Base-by-base conservation (phyloP, 805 yeast genomes). In the Metschnikowia reukaufii region DNA sequence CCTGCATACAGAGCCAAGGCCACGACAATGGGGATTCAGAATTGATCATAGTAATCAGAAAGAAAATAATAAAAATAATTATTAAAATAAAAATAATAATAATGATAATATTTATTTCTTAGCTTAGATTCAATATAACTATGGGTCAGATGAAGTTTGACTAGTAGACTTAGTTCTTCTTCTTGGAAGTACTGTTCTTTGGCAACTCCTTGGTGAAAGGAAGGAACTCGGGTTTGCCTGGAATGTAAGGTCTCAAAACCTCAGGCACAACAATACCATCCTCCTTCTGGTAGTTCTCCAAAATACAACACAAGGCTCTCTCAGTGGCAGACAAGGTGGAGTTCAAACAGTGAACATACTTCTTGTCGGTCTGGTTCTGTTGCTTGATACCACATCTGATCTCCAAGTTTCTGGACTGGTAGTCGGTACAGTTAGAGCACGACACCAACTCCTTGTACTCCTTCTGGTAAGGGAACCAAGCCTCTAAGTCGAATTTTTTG, bases 381-480 rank as follows among this genome's bases (percentile, higher is more conserved):
- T 92, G 88, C 78, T 92, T 91, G 63, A 94, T 88, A 69, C 99
- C 99, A 72, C 97, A 94, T 81, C 99, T 86, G 65, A 94, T 94
- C 78, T 94, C 99, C 66, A 94, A 79, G 80, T 92, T 92, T 78
- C 99, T 87, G 44, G 98, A 88, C 78, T 94, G 99, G 74, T 94
- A 94, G 75, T 94, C 99, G 50, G 99, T 94, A 83, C 99, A 94
- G 81, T 94, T 94, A 49, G 98, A 92, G 77, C 98, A 92, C 16
- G 97, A 89, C 47, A 94, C 99, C 63, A 94, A 83, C 77, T 94
- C 99, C 76, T 94, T 94, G 78, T 88, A 94, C 74, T 94, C 99
- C 70, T 90, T 81, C 79, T 94, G 99, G 88, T 79, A 94, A 66
- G 99, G 99, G 95, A 94, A 94, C 99, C 99, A 94, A 42, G 99